Evolutionary conservation across 768 basidiomycete species (phyloP), one percentile per base, ranked within the genome.

Genomic region (Sporobolomyces phaffii): DNA sequence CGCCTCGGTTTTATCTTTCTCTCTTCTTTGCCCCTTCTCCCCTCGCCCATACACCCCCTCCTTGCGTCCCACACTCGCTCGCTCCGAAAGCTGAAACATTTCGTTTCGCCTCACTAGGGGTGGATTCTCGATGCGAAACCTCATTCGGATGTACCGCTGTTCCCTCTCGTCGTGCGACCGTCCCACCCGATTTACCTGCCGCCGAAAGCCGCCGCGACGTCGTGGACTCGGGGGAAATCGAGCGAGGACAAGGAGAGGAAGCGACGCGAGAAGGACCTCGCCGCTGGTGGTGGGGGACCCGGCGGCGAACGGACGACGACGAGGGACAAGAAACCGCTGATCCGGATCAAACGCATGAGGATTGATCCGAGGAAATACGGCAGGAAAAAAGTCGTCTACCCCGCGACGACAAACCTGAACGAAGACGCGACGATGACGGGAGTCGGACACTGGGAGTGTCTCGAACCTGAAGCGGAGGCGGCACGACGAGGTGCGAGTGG

Each of bases 51-150:
- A n/a, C n/a, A n/a, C n/a, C n/a, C n/a, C n/a, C n/a, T n/a, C n/a
- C n/a, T n/a, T n/a, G n/a, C n/a, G n/a, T n/a, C n/a, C n/a, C n/a
- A n/a, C n/a, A n/a, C n/a, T n/a, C n/a, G n/a, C n/a, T n/a, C n/a
- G n/a, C n/a, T n/a, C n/a, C 44, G 44, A 45, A 8, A 24, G 20
- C 44, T 22, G 44, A 31, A 44, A 20, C 28, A 36, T 33, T 31
- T 33, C 15, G 14, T 33, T 15, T 48, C 26, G 24, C 3, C 10
- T 29, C 9, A 18, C 26, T 60, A 69, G 67, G 71, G 71, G 28
- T 72, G 71, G 71, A 38, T 64, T 38, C 57, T 72, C 28, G 71
- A 72, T 51, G 17, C 65, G 3, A 68, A 63, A 26, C 64, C 71
- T 5, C 22, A 36, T 2, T 54, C 62, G 1, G 10, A 50, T 1